phyloP scores from a whole-genome alignment of 345 rosid genomes.

The Abelmoschus esculentus region DNA sequence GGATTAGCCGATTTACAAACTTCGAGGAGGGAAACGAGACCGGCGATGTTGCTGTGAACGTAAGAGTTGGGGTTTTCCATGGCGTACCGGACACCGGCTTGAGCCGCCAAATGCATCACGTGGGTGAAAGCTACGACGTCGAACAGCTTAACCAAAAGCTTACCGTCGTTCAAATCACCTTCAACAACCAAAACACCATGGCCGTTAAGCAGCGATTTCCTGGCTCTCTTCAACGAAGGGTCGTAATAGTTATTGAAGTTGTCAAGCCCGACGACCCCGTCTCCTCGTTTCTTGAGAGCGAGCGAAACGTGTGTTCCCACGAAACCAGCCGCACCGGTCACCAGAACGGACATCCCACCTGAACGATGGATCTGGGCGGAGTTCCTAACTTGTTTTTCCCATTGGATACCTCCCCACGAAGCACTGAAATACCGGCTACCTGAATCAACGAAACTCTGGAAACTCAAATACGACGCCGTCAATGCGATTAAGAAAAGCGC shows the following conservation, averaged over 20 bases:
- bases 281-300: constrained; percentile 62
- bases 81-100: constrained; percentile 78
- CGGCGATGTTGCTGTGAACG: neutral
- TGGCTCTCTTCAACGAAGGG: constrained; percentile 49
- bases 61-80: constrained; percentile 53
- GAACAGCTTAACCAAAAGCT: constrained; percentile 51
- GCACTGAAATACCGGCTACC: constrained; percentile 56
- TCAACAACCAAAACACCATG: constrained; percentile 52
- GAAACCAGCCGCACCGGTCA: constrained; percentile 77
- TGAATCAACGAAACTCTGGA: constrained; percentile 68
- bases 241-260: constrained; percentile 74
- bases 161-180: constrained; percentile 62
- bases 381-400: constrained; percentile 62
- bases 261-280: constrained; percentile 73
- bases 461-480: constrained; percentile 76
- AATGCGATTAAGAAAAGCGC: constrained; percentile 77
- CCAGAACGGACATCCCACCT: constrained; percentile 58
- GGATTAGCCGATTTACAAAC: neutral
- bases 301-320: constrained; percentile 65
- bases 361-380: constrained; percentile 60
- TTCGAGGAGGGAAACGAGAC: neutral
- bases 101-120: constrained; percentile 89
- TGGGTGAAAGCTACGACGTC: constrained; percentile 71
- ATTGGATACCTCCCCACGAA: constrained; percentile 69
- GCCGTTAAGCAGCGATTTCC: constrained; percentile 28